Evolutionary conservation across 108 stramenopile species (phyloP).

Genomic region (Cyclotella atomus): DNA sequence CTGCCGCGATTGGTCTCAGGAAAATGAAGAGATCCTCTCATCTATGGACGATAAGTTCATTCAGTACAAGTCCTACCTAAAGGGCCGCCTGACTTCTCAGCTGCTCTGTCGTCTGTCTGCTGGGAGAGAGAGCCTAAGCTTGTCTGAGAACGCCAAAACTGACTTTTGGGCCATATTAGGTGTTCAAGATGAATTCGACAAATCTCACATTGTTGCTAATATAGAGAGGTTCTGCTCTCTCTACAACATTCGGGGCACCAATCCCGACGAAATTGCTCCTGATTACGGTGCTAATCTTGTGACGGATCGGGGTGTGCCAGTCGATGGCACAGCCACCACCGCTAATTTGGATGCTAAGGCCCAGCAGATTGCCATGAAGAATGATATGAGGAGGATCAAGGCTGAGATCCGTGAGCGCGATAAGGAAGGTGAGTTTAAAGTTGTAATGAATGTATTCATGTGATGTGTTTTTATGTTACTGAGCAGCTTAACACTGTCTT

Average conservation of each 20-base stretch:
- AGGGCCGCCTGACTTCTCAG: constrained; percentile 67
- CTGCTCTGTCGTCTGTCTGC: constrained; percentile 70
- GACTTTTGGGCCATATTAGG: constrained; percentile 81
- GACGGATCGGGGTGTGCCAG: constrained; percentile 1
- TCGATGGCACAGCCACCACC: constrained; percentile 16
- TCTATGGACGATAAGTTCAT: constrained; percentile 60
- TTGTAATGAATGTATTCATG: too few relatives aligned
- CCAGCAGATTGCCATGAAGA: constrained; percentile 16
- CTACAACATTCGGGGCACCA: constrained; percentile 63
- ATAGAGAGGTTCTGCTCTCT: constrained; percentile 75
- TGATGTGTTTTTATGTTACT: background rate
- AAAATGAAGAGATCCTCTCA: constrained; percentile 60
- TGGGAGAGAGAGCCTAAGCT: constrained; percentile 22
- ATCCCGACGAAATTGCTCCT: constrained; percentile 11
- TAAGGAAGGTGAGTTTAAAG: constrained; percentile 59
- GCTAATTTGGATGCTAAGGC: background rate
- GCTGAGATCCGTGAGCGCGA: constrained; percentile 66
- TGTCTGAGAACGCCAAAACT: background rate
- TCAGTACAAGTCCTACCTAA: constrained; percentile 77
- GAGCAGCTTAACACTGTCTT: background rate
- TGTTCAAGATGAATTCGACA: constrained; percentile 78
- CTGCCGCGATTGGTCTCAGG: constrained; percentile 70
- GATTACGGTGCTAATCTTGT: constrained; percentile 5
- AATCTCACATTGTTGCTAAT: constrained; percentile 75
- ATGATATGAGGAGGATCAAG: constrained; percentile 56